Percentiles rank a stretch among this genome's conserved stretches.
These are phyloP conservation scores for Theobroma cacao DNA, from an alignment of 345 rosid species.

Conservation along the genomic window DNA sequence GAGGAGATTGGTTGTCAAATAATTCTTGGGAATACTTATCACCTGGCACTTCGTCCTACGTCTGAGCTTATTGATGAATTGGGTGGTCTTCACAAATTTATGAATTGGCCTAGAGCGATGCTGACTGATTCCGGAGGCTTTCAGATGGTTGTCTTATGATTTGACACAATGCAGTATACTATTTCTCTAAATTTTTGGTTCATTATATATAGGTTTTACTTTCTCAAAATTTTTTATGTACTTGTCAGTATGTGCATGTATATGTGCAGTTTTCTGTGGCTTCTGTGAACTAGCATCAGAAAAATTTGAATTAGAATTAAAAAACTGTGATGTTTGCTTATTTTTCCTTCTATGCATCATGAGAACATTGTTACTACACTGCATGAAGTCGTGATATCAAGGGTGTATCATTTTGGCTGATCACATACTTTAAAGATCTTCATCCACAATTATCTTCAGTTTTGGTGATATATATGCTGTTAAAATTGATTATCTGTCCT, in stretches of 20 bases:
- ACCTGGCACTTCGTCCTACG: constrained; percentile 78
- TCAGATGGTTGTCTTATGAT: constrained; percentile 62
- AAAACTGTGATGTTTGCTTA: neutral
- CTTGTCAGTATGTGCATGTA: neutral
- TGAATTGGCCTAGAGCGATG: constrained; percentile 83
- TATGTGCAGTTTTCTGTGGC: neutral
- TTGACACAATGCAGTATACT: neutral
- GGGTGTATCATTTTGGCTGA: neutral
- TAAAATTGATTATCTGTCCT: neutral
- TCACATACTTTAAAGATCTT: constrained; percentile 1
- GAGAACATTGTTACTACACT: neutral
- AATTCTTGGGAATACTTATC: constrained; percentile 83
- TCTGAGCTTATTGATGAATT: constrained; percentile 74
- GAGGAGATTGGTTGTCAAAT: constrained; percentile 91
- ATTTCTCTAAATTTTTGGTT: neutral
- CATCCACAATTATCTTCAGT: neutral
- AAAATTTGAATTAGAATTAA: neutral
- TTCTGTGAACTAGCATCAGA: neutral
- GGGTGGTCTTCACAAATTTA: constrained; percentile 80
- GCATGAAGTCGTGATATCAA: neutral
- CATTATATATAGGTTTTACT: neutral
- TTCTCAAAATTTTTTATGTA: neutral
- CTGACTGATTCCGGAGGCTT: constrained; percentile 93
- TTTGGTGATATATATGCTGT: neutral
- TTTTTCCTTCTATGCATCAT: neutral